Evolutionary conservation across 2,329 filamentous ascomycete species (phyloP), one percentile per base, ranked within the genome.

Genomic region (Scedosporium dehoogii): DNA sequence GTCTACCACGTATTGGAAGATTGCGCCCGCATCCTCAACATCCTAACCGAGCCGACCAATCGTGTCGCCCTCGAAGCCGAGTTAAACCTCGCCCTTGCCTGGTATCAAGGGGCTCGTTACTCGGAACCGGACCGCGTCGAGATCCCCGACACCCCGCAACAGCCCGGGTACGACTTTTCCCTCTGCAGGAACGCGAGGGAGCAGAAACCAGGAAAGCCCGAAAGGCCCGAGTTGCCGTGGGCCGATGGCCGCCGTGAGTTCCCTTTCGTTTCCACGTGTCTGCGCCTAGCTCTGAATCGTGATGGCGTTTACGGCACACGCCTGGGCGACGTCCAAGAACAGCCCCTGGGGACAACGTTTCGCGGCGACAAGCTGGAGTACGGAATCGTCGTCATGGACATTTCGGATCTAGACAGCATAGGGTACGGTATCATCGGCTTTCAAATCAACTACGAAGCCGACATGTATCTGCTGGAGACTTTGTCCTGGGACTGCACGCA

Each of bases 261-360:
- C 23, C 62, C 58, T 41, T 63, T 63, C 62, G 55, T 63, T 21
- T 63, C 62, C 12, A 33, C 51, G 16, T 63, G 62, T n/a, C 9
- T 63, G 23, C 46, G 58, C 10, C 33, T 63, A 9, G 62, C 57
- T n/a, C 25, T 63, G 1, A 59, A 46, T n/a, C 57, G 48, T 23
- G 29, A 48, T 23, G 48, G 48, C 9, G 29, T 16, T 21, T 21
- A 14, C 4, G 16, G 16, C 18, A 48, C 18, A n/a, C 44, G 44
- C 16, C 16, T 48, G 16, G 57, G 51, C 25, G 57, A 62, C n/a
- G 51, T 64, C 48, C 56, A 62, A 29, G 55, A 60, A 29, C 62
- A 61, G 21, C 62, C 62, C 14, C 44, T 63, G 27, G 53, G 12
- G 4, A 53, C 38, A 18, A 27, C 48, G 23, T 63, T 63, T 44